Base-by-base conservation (phyloP, 306 rosid species). In the Corylus heterophylla region DNA sequence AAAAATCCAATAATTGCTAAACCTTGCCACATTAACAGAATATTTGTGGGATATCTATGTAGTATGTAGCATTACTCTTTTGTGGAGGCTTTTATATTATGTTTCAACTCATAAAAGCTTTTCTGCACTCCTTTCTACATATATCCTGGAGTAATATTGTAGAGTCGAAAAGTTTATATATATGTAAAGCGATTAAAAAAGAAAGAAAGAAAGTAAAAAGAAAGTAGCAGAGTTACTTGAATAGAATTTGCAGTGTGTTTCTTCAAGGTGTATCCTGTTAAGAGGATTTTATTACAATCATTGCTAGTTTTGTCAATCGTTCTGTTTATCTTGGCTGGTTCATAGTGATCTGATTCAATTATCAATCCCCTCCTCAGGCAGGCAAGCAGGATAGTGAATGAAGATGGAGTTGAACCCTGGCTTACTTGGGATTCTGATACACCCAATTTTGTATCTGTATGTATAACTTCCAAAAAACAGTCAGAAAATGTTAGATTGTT, bases 361-460 rank as follows among this genome's bases (percentile, higher is more conserved):
- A 5, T 63, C 69, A 37, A 67, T 66, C 29, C 66, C 71, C 78
- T 80, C 52, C 77, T 49, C 77, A 20, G 84, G n/a, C 91, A 64
- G 78, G 81, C 54, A 76, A 25, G 78, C 61, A 79, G 80, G 80
- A 74, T 54, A 76, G 78, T 9, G 55, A 79, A 69, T 69, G 55
- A 77, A 77, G 71, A 31, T 54, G 77, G 59, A 54, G 66, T 73
- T 85, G 62, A 39, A 52, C 68, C 75, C 49, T 48, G 22, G 77
- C 75, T 54, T 80, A 42, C 63, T 7, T 16, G 49, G 52, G 48
- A 78, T 39, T 61, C 67, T 50, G 73, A 76, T 78, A 69, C 74
- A 73, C 78, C 44, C 79, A 61, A 68, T 54, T 54, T 63, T 71
- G n/a, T 63, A 35, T 27, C 44, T 31, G 8, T 63, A 14, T 31